These are phyloP conservation scores for Candida pseudoviswanathii DNA, from an alignment of 1,139 yeast genomes.

Conservation along the genomic window DNA sequence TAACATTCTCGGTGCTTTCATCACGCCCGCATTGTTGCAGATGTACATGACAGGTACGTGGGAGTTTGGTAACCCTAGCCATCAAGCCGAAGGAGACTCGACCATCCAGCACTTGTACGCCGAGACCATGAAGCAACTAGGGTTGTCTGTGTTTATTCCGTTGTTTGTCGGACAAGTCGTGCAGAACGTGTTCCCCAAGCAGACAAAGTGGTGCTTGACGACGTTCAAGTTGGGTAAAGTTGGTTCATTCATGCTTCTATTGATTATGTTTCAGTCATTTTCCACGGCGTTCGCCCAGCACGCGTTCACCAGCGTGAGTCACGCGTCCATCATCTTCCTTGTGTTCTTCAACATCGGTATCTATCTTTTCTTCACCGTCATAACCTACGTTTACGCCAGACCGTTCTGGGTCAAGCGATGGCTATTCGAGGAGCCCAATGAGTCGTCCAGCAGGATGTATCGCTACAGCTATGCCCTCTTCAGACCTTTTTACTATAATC, in stretches of 20 bases:
- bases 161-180: conserved; percentile 83
- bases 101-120: conserved; percentile 61
- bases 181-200: conserved; percentile 68
- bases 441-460: conserved; percentile 44
- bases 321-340: conserved; percentile 68
- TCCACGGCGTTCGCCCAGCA: conserved; percentile 85
- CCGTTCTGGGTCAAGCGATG: conserved; percentile 53
- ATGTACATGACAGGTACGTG: conserved; percentile 64
- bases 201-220: conserved; percentile 59
- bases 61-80: conserved; percentile 82
- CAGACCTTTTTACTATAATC: conserved; percentile 69
- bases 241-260: conserved; percentile 74
- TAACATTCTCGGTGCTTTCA: conserved; percentile 79
- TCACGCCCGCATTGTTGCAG: conserved; percentile 83
- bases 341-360: conserved; percentile 82
- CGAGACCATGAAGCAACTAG: conserved; percentile 83
- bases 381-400: conserved; percentile 62
- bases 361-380: conserved; percentile 68
- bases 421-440: conserved; percentile 51
- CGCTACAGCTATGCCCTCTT: conserved; percentile 40
- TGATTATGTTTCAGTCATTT: conserved; percentile 83
- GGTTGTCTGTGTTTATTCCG: conserved; percentile 81
- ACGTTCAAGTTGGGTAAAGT: conserved; percentile 68
- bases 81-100: conserved; percentile 40
- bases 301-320: conserved; percentile 74